Evolutionary conservation across 306 rosid species (phyloP).

Genomic region (Crotalaria pallida): DNA sequence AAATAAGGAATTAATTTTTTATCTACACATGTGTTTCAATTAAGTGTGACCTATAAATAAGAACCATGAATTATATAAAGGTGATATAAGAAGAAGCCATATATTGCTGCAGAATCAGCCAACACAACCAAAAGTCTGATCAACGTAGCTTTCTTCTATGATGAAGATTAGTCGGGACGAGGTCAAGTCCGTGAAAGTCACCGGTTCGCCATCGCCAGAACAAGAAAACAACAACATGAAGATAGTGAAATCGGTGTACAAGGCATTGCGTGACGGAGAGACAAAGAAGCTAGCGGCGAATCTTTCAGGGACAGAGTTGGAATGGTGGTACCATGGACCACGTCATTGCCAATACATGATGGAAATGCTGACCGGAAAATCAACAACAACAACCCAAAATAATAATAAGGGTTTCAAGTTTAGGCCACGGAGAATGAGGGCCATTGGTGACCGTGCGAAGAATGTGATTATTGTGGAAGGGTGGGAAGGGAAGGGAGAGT

Average conservation of each 20-base stretch:
- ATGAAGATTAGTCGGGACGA: neutral
- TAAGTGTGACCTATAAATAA: too few relatives aligned
- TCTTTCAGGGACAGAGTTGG: slow-evolving; percentile 11
- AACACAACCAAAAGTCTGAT: too few relatives aligned
- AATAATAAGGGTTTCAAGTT: neutral
- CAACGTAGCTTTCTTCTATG: neutral
- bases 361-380: slow-evolving; percentile 20
- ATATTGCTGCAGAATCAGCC: too few relatives aligned
- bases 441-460: slow-evolving; percentile 24
- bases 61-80: too few relatives aligned
- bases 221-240: neutral
- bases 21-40: too few relatives aligned
- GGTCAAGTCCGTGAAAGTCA: neutral
- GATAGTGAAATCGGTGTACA: slow-evolving; percentile 17
- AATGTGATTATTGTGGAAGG: slow-evolving; percentile 26
- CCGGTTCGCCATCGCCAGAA: neutral
- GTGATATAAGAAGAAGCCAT: too few relatives aligned
- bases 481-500: slow-evolving; percentile 25
- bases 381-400: too few relatives aligned
- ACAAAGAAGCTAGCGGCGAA: neutral
- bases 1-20: too few relatives aligned
- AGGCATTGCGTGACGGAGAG: slow-evolving; percentile 3
- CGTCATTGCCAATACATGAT: slow-evolving; percentile 22
- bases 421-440: slow-evolving; percentile 25
- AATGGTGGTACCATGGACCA: slow-evolving; percentile 37